Conservation (phyloP, 768 basidiomycete genomes). For the Gloeostereum incarnatum region DNA sequence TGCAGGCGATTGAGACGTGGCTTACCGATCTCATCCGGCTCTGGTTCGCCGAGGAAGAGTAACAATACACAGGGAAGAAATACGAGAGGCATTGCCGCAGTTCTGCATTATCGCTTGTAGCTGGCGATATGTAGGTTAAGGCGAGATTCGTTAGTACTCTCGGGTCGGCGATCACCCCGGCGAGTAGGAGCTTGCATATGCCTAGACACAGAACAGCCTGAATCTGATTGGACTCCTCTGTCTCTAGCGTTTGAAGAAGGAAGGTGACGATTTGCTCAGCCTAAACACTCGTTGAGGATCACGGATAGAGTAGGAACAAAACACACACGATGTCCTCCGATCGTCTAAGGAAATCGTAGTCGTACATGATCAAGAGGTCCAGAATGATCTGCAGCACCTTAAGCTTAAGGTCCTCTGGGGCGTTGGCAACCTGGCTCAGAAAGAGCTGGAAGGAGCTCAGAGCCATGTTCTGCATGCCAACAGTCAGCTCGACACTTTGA, state of each 20-base stretch:
- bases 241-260: slow-evolving; percentile 40
- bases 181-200: slow-evolving; percentile 79
- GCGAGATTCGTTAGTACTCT: slow-evolving; percentile 32
- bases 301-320: background rate
- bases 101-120: slow-evolving; percentile 76
- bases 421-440: slow-evolving; percentile 67
- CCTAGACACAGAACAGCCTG: slow-evolving; percentile 78
- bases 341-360: slow-evolving; percentile 60
- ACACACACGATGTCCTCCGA: slow-evolving; percentile 31
- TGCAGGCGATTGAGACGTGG: slow-evolving; percentile 1
- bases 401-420: slow-evolving; percentile 68
- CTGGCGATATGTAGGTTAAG: slow-evolving; percentile 74
- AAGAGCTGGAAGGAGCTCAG: slow-evolving; percentile 73
- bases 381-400: slow-evolving; percentile 82
- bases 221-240: slow-evolving; percentile 63
- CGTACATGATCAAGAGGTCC: slow-evolving; percentile 87
- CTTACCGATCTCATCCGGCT: slow-evolving; percentile 43
- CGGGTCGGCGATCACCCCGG: slow-evolving; percentile 76
- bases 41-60: slow-evolving; percentile 77
- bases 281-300: slow-evolving; percentile 12
- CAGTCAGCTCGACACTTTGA: background rate
- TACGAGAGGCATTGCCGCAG: slow-evolving; percentile 90
- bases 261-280: slow-evolving; percentile 34
- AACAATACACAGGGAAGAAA: slow-evolving; percentile 93
- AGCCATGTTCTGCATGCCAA: slow-evolving; percentile 43